Percentiles rank a stretch among this genome's conserved stretches.
These are phyloP conservation scores for Talaromyces rugulosus DNA, from an alignment of 2,329 filamentous ascomycete species.

Conservation along the genomic window DNA sequence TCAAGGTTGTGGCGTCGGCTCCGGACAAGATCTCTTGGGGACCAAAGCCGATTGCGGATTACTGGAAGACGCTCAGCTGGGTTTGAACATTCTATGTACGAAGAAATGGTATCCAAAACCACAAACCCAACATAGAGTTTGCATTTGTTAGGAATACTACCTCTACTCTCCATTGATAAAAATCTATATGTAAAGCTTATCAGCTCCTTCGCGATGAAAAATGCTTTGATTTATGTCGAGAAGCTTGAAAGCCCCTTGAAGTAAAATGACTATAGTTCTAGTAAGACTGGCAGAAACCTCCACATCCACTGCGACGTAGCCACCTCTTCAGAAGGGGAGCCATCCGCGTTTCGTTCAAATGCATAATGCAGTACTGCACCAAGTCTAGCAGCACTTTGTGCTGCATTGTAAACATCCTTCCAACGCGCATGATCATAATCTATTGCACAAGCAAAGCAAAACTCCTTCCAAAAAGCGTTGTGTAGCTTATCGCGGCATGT, in stretches of 20 bases:
- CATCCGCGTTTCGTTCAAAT: neutral
- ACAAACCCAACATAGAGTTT: too few species aligned
- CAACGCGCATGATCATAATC: neutral
- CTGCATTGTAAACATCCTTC: neutral
- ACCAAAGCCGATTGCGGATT: neutral
- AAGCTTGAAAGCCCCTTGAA: too few species aligned
- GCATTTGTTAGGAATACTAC: too few species aligned
- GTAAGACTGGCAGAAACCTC: neutral
- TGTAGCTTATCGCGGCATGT: neutral
- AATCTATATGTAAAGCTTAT: too few species aligned
- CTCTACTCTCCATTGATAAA: too few species aligned
- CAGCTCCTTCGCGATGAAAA: too few species aligned
- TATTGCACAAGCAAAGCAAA: neutral
- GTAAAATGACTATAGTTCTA: too few species aligned
- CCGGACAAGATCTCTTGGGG: neutral
- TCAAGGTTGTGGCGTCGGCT: neutral
- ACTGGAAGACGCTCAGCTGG: slow-evolving; percentile 1
- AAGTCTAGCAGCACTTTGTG: neutral
- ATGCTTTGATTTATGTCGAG: too few species aligned
- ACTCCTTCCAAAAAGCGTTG: neutral
- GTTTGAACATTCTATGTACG: neutral
- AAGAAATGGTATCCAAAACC: too few species aligned
- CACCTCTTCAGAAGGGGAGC: neutral
- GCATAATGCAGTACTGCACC: neutral
- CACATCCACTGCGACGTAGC: neutral